A percentile compares a stretch with the other conserved stretches of the same genome.
Evolutionary conservation across 257 asterid species (phyloP).

Genomic region (Buddleja alternifolia): DNA sequence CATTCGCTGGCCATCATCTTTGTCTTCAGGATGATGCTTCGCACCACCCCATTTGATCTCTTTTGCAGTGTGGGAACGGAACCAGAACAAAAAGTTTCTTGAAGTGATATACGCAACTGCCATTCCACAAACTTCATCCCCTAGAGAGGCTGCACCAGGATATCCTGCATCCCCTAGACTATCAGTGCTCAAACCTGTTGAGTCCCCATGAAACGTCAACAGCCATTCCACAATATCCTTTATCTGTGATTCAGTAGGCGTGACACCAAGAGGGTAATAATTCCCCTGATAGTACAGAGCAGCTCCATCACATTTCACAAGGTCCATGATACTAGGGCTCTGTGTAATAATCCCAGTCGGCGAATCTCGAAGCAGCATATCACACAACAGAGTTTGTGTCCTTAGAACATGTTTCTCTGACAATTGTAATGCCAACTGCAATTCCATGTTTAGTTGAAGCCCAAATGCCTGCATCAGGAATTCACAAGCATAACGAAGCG

Average conservation of each 20-base stretch:
- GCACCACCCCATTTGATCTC: constrained; percentile 77
- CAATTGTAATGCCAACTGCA: constrained; percentile 55
- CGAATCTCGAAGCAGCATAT: constrained; percentile 64
- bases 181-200: constrained; percentile 69
- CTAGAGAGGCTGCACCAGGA: constrained; percentile 55
- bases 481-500: constrained; percentile 65
- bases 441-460: constrained; percentile 60
- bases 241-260: constrained; percentile 54
- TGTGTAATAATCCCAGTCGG: constrained; percentile 57
- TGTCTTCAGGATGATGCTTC: constrained; percentile 65
- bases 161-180: constrained; percentile 63
- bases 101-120: constrained; percentile 57
- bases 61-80: constrained; percentile 60
- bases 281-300: constrained; percentile 56
- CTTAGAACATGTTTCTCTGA: constrained; percentile 49
- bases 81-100: constrained; percentile 55
- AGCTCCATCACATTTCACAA: constrained; percentile 68
- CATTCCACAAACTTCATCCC: constrained; percentile 71
- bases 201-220: constrained; percentile 49
- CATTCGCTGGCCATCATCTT: constrained; percentile 58
- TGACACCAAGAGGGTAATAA: constrained; percentile 53
- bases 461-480: constrained; percentile 70
- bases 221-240: constrained; percentile 60
- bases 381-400: constrained; percentile 63
- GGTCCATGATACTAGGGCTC: constrained; percentile 61